Base-by-base conservation (phyloP, 2,329 filamentous ascomycete genomes). In the Escovopsis sp. region DNA sequence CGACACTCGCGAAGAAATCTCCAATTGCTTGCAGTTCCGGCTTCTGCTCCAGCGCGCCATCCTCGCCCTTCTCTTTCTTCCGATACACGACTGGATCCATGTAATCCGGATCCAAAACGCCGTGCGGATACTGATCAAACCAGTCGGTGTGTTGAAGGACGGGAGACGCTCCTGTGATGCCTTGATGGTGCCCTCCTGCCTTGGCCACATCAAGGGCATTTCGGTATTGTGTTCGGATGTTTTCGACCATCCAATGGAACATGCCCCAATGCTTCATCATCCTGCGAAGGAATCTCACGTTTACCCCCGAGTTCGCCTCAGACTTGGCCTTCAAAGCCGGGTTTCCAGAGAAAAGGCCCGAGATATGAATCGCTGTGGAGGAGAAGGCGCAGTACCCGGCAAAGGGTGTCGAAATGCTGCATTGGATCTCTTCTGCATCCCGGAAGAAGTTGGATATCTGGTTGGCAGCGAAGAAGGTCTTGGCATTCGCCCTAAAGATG, bases 191-290 rank as follows among this genome's bases (percentile, higher is more conserved):
- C n/a, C 69, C 69, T 9, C 84, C 85, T 50, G 77, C 75, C 42
- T 80, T 70, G 28, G 80, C 77, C n/a, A 82, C 81, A 58, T 95
- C 87, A 12, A 87, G 80, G 51, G 87, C 89, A 39, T 79, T 76
- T 41, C 83, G 77, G 57, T 94, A 98, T 47, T 93, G 78, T 43
- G 89, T 83, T 46, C 91, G 87, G 33, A 95, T 72, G 54, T 89
- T 91, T 57, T 96, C 88, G 1, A 86, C 82, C 74, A 96, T 88
- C 65, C 87, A 95, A 58, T 94, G 85, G 57, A 96, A 95, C 82
- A 95, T 94, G 46, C 89, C 91, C 91, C 91, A 98, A 55, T 91
- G 88, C 46, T 85, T 85, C 68, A 94, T 95, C 85, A 96, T 94
- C 61, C 85, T 91, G 43, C 82, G 82, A 37, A 98, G 65, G 53